Evolutionary conservation across 805 yeast genomes (phyloP), one percentile per base, ranked within the genome.

Genomic region (Pichia occidentalis): DNA sequence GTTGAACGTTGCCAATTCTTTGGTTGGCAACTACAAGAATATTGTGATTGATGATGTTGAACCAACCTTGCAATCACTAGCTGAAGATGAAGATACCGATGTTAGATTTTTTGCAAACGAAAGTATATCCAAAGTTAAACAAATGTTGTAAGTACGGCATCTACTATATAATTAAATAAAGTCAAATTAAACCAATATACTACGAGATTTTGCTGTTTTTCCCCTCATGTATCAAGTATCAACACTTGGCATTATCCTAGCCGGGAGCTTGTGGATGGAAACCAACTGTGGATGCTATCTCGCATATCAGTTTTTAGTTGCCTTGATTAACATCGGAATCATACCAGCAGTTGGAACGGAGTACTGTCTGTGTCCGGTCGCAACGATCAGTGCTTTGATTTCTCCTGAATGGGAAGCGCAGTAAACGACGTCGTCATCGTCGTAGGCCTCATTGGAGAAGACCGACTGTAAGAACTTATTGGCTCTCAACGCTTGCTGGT

Each of bases 41-140:
- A 52, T 73, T 32, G 68, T 80, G 21, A 54, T 64, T 28, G 60
- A 62, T 17, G 71, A 76, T 29, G 71, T 88, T 27, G 50, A 78
- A 34, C 83, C 92, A 22, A 67, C 73, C 28, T 71, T 92, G 51
- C 75, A 79, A 51, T 70, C 67, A 34, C 71, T 90, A 53, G 18
- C 21, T 41, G 66, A 69, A 30, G 97, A 92, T 61, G 68, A 64
- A 28, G 98, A 92, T 57, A 77, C 77, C 18, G 98, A 92, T 63
- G 98, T 92, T 45, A 76, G 87, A 56, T 90, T 70, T 63, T 92
- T 77, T 63, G 87, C 96, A 7, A 68, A 67, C 38, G 73, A 80
- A 60, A 80, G 56, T 43, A 42, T 56, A 25, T 38, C 39, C 5
- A 36, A 44, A 13, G 40, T 58, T 22, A 33, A 46, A 16, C 34